Base-by-base conservation (phyloP, 176 grass and related monocot genomes). In the Carex pumila region DNA sequence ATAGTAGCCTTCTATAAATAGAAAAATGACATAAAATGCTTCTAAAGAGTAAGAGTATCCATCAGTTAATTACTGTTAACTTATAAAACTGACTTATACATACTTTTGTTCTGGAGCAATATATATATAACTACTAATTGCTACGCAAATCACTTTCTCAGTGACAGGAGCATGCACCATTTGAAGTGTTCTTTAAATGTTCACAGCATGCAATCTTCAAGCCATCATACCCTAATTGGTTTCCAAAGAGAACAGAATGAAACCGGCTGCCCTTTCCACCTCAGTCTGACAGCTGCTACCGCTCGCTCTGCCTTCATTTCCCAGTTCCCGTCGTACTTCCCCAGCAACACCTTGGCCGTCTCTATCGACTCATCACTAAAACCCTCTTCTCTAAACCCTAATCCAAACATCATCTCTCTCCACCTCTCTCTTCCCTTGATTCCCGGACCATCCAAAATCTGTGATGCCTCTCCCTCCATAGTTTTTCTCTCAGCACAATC, bases 181-280 rank as follows among this genome's bases (percentile, higher is more conserved):
- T 85, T 53, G 55, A 7, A 11, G 14, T 81, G 17, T 15, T 76
- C 7, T 59, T 56, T 75, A 73, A 64, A 7, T 32, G 7, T 25
- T 25, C 74, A 30, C 56, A 53, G 57, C 49, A 12, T 50, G 37
- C 37, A 50, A 50, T 57, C 10, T 6, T 69, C 36, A 37, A 49
- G 37, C 2, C 36, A 76, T 79, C 61, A 60, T 57, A 29, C 43
- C 65, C 67, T 79, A 78, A 88, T 71, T 66, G 88, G 88, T 56
- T 91, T 89, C 97, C 93, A 99, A 53, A 99, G 87, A 74, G 97
- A 99, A 71, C 93, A 99, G 87, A 99, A 96, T 0, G 88, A 92
- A 81, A 94, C 97, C 8, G 87, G 90, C 41, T 92, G 97, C 11
- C 91, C 91, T 84, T 99, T 99, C 97, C 97, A 99, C 90, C 91